Evolutionary conservation across 306 rosid genomes (phyloP).

Genomic region (Vigna trinervia): DNA sequence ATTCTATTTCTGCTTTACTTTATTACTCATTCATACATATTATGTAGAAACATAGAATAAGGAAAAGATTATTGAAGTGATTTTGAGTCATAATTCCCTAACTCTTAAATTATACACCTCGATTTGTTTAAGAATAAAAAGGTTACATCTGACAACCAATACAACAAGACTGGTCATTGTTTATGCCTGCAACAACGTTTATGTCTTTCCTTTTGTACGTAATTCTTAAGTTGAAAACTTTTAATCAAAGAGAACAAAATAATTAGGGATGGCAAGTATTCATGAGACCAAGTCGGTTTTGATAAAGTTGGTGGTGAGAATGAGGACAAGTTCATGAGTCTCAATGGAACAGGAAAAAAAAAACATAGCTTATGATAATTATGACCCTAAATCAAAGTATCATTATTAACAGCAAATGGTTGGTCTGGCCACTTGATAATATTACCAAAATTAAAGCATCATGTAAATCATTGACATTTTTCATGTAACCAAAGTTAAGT

Average conservation of each 20-base stretch:
- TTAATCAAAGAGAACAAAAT: slow-evolving; percentile 39
- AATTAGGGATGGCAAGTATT: slow-evolving; percentile 19
- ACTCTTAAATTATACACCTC: slow-evolving; percentile 29
- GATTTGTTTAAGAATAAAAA: slow-evolving; percentile 40
- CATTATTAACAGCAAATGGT: slow-evolving; percentile 14
- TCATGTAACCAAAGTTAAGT: not conserved
- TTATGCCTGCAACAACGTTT: slow-evolving; percentile 26
- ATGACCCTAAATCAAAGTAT: slow-evolving; percentile 34
- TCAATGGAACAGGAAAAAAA: slow-evolving; percentile 1
- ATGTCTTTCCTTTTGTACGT: slow-evolving; percentile 4
- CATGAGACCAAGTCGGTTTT: slow-evolving; percentile 37
- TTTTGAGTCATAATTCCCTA: slow-evolving; percentile 35
- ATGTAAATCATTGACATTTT: not conserved
- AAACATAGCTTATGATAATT: not conserved
- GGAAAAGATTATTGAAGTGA: slow-evolving; percentile 24
- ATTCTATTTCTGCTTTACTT: not conserved
- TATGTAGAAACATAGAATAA: slow-evolving; percentile 2
- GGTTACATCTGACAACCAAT: slow-evolving; percentile 40
- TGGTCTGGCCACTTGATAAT: slow-evolving; percentile 21
- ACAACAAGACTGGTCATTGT: slow-evolving; percentile 22
- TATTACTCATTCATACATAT: not conserved
- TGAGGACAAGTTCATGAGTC: slow-evolving; percentile 24
- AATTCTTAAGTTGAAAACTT: slow-evolving; percentile 37
- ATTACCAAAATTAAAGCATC: slow-evolving; percentile 11
- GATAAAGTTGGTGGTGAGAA: slow-evolving; percentile 35